Percentiles rank a stretch among this genome's conserved stretches.
phyloP scores from a whole-genome alignment of 345 rosid species.

The Gynandropsis gynandra region DNA sequence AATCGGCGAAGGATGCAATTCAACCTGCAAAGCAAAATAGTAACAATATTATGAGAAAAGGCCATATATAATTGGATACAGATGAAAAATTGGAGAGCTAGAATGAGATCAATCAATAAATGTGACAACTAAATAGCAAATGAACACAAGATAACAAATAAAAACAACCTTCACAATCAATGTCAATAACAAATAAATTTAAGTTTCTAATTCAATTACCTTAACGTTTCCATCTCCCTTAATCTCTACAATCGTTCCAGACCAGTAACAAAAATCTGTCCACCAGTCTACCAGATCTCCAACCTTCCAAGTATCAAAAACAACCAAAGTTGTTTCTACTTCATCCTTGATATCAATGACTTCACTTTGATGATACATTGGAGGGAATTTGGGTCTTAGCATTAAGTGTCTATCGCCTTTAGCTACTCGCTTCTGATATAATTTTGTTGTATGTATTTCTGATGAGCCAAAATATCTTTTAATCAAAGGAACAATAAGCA shows the following conservation, averaged over 20 bases:
- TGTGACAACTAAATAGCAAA: background rate
- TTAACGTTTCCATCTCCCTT: background rate
- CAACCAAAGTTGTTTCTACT: slow-evolving; percentile 8
- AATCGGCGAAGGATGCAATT: slow-evolving; percentile 14
- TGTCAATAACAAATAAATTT: background rate
- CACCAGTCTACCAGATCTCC: slow-evolving; percentile 25
- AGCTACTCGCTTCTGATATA: slow-evolving; percentile 6
- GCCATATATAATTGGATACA: too few relatives aligned
- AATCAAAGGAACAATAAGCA: too few relatives aligned
- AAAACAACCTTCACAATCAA: background rate
- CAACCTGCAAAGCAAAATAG: slow-evolving; percentile 13
- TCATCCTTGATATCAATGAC: background rate
- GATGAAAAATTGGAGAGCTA: too few relatives aligned
- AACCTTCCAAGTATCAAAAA: slow-evolving; percentile 16
- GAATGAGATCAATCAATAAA: background rate
- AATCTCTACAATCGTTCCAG: slow-evolving; percentile 2
- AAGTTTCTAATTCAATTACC: too few relatives aligned
- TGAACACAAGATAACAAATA: background rate
- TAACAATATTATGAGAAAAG: background rate
- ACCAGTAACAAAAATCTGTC: slow-evolving; percentile 9
- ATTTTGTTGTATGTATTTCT: slow-evolving; percentile 12
- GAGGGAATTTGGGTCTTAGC: slow-evolving; percentile 23
- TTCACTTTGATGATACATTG: slow-evolving; percentile 9
- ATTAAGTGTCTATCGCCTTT: background rate
- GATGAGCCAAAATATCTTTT: too few relatives aligned